Base-by-base conservation (phyloP, 1,284 basidiomycete species). In the Heterobasidion occidentale region DNA sequence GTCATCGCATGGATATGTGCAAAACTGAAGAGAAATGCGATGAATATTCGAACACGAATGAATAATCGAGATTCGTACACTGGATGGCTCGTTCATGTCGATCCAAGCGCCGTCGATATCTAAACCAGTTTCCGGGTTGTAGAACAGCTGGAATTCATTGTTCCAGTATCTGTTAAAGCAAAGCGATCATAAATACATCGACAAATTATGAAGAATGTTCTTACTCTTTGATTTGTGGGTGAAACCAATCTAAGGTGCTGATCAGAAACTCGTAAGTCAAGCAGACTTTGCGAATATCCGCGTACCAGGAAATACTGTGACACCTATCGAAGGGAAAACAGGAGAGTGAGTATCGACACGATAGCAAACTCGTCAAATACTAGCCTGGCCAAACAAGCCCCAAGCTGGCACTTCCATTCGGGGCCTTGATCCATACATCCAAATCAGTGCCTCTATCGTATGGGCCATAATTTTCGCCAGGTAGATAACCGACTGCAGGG, bases 31-130 rank as follows among this genome's bases (percentile, higher is more conserved):
- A 15, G 20, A n/a, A 7, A 49, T 17, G 6, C 51, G 7, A 44
- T 33, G 2, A 15, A 36, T 33, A 54, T 11, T 58, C 9, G 60
- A 50, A 33, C 48, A 12, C 5, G 36, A 44, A 42, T 35, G 3
- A 17, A 14, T 11, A 11, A 9, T 34, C 2, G 19, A 42, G 44
- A 48, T 36, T 61, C 74, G 19, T 61, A 83, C 81, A 60, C 77
- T 86, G 3, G 83, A 67, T 11, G 85, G 83, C 59, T 87, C 85
- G 64, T 87, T 87, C 84, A 87, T 87, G 62, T 86, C 84, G 46
- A 86, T 86, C 85, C 84, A 87, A 12, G 75, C 76, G 12, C 84
- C 85, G 61, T 86, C 85, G 36, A 86, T 83, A 59, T 87, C 81
- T 17, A 86, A 60, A 3, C 84, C 85, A 1, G 70, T 76, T 7